Conservation (phyloP, 208 protist species). For the Acanthamoeba royreba region DNA sequence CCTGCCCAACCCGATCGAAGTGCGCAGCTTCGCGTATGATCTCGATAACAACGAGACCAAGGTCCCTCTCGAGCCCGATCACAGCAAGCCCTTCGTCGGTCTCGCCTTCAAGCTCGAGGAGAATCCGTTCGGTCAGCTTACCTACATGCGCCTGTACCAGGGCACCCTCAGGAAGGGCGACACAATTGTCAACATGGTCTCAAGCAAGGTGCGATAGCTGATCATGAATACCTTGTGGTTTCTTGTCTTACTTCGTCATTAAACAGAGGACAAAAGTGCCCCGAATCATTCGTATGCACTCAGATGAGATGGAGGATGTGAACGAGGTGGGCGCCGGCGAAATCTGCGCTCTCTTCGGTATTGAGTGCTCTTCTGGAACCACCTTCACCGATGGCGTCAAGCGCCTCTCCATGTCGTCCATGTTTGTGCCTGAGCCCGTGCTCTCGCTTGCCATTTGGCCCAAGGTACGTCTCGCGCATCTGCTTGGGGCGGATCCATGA, state of each 20-base stretch:
- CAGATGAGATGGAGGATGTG: constrained; percentile 91
- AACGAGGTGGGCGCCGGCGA: constrained; percentile 87
- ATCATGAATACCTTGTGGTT: not conserved
- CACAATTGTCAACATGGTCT: constrained; percentile 54
- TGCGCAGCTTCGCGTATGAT: constrained; percentile 75
- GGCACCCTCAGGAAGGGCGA: constrained; percentile 89
- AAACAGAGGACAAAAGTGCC: constrained; percentile 85
- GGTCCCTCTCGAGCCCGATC: constrained; percentile 84
- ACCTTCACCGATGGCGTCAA: constrained; percentile 87
- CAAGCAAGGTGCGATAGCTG: not conserved
- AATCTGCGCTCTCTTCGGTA: constrained; percentile 98
- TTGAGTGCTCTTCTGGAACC: constrained; percentile 96
- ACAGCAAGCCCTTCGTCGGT: constrained; percentile 90
- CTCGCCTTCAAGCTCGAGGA: constrained; percentile 98
- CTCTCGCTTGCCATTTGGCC: constrained; percentile 93
- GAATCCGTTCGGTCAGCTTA: constrained; percentile 94
- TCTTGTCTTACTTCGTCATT: not conserved
- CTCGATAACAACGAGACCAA: constrained; percentile 64
- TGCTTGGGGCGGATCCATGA: not conserved
- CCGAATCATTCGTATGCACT: constrained; percentile 97
- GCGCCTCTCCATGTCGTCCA: constrained; percentile 78
- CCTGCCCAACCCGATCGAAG: constrained; percentile 94
- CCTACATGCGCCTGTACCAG: constrained; percentile 98
- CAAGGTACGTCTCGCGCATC: constrained; percentile 54
- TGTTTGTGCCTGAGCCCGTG: constrained; percentile 97